phyloP scores from a whole-genome alignment of 2,329 filamentous ascomycete species.

The Cladophialophora psammophila region DNA sequence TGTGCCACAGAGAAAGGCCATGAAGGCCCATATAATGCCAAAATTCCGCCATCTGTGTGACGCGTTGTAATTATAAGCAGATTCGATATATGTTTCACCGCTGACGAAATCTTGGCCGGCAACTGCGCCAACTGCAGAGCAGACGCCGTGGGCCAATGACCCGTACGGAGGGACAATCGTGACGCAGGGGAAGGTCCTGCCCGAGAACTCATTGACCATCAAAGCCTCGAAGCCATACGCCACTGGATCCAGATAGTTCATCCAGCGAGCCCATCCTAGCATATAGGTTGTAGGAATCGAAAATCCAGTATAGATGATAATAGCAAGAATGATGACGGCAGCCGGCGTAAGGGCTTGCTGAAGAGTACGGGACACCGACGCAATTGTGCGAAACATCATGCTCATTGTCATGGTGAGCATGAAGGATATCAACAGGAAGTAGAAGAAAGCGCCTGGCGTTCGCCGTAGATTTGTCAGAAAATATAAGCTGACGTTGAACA shows the following conservation, averaged over 20 bases:
- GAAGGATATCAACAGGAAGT: constrained; percentile 74
- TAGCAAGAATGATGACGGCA: constrained; percentile 60
- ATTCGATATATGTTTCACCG: no score
- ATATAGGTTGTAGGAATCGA: constrained; percentile 66
- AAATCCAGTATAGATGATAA: constrained; percentile 74
- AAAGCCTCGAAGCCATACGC: constrained; percentile 71
- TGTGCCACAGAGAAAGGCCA: no score
- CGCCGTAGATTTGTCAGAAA: constrained; percentile 84
- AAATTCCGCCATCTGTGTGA: constrained; percentile 69
- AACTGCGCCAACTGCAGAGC: no score
- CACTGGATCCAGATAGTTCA: constrained; percentile 71
- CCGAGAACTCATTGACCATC: constrained; percentile 65
- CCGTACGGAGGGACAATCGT: constrained; percentile 45
- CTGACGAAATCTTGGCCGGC: no score
- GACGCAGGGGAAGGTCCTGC: constrained; percentile 64
- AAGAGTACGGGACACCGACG: constrained; percentile 66
- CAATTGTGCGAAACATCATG: constrained; percentile 67
- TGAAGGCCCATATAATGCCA: constrained; percentile 71
- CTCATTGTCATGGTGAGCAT: constrained; percentile 58
- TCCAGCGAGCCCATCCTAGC: constrained; percentile 71
- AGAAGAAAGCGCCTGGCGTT: constrained; percentile 79
- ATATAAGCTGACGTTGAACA: constrained; percentile 82
- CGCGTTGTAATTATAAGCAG: no score
- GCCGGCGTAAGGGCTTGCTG: constrained; percentile 68
- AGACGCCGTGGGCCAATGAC: no score